These are phyloP conservation scores for Blastobotrys arbuscula DNA, from an alignment of 1,139 yeast genomes.

Conservation along the genomic window DNA sequence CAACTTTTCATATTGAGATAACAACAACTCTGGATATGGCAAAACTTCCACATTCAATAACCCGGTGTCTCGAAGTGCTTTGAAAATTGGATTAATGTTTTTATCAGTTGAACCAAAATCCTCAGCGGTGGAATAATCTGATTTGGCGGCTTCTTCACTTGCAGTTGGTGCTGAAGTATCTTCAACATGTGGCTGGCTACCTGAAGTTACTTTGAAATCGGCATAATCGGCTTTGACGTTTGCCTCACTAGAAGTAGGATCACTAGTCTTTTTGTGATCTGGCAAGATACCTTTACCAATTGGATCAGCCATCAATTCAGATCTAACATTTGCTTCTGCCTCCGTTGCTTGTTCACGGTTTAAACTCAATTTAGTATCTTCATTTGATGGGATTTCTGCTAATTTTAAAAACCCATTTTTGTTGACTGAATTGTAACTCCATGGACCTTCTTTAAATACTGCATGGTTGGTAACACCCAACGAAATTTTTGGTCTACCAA, in stretches of 20 bases:
- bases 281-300: conserved; percentile 3
- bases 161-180: conserved; percentile 13
- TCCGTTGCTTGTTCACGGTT: conserved; percentile 12
- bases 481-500: conserved; percentile 49
- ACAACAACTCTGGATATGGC: conserved; percentile 49
- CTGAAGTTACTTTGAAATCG: conserved; percentile 1
- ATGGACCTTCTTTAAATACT: conserved; percentile 41
- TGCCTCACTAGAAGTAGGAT: conserved; percentile 21
- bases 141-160: conserved; percentile 19
- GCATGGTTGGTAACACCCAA: conserved; percentile 86
- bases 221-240: conserved; percentile 17
- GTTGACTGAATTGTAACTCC: conserved; percentile 58
- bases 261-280: not conserved
- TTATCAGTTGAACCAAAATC: not conserved
- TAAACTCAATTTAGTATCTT: conserved; percentile 1
- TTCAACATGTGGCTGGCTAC: conserved; percentile 11
- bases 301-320: conserved; percentile 14
- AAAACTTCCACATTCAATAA: conserved; percentile 42
- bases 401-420: conserved; percentile 50
- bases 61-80: conserved; percentile 5
- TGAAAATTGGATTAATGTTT: conserved; percentile 7
- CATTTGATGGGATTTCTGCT: conserved; percentile 18
- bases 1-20: conserved; percentile 69
- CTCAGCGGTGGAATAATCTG: conserved; percentile 15
- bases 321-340: conserved; percentile 19